A percentile compares a stretch with the other conserved stretches of the same genome.
phyloP scores from a whole-genome alignment of 768 basidiomycete species.

The Strobilomyces dryophilus region DNA sequence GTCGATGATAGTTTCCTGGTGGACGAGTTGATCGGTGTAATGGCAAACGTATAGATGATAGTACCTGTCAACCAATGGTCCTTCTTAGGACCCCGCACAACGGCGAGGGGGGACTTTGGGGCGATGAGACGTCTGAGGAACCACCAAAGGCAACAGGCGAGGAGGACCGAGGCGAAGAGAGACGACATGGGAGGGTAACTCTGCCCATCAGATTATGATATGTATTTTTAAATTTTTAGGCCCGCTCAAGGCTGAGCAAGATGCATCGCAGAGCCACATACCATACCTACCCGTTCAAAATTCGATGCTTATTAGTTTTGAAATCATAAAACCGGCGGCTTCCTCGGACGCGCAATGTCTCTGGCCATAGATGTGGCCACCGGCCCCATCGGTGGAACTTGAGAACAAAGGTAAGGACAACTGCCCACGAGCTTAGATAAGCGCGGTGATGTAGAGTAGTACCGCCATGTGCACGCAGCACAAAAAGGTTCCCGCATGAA shows the following conservation, averaged over 20 bases:
- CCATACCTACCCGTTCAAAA: too few relatives aligned
- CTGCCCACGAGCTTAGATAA: background rate
- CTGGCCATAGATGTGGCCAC: too few relatives aligned
- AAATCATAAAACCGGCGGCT: too few relatives aligned
- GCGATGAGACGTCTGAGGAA: constrained; percentile 11
- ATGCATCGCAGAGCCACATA: too few relatives aligned
- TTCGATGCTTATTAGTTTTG: too few relatives aligned
- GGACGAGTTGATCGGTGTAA: background rate
- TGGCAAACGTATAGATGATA: background rate
- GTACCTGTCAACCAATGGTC: constrained; percentile 36
- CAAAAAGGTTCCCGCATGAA: background rate
- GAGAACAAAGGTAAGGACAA: too few relatives aligned
- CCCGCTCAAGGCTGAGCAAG: background rate
- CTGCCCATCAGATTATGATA: too few relatives aligned
- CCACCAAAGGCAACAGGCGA: constrained; percentile 16
- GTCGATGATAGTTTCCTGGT: constrained; percentile 30
- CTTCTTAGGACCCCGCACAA: constrained; percentile 28
- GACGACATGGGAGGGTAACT: background rate
- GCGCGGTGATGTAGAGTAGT: too few relatives aligned
- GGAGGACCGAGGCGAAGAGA: constrained; percentile 1
- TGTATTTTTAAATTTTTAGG: background rate
- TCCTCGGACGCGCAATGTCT: too few relatives aligned
- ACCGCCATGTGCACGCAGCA: background rate
- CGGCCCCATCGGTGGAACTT: too few relatives aligned
- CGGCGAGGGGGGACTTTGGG: constrained; percentile 14